Evolutionary conservation across 176 grass and related monocot species (phyloP).

Genomic region (Saccharum officinarum): DNA sequence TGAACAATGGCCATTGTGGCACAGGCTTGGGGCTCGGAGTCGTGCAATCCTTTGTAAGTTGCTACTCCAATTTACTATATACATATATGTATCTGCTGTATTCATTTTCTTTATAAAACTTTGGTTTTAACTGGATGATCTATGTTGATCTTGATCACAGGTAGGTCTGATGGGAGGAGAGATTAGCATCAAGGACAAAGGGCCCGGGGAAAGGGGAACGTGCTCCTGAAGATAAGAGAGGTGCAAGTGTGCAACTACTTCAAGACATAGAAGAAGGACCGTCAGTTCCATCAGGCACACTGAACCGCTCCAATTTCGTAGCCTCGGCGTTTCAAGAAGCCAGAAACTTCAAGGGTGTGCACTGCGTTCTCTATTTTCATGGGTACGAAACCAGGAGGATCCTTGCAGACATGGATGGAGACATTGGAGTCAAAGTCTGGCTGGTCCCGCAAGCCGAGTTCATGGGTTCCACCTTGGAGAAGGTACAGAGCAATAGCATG

Average conservation of each 20-base stretch:
- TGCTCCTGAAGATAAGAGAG: slow-evolving; percentile 56
- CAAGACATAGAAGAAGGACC: slow-evolving; percentile 35
- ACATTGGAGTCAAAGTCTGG: slow-evolving; percentile 62
- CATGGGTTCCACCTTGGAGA: slow-evolving; percentile 46
- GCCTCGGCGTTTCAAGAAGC: slow-evolving; percentile 24
- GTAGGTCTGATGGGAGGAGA: slow-evolving; percentile 91
- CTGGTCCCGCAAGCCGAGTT: slow-evolving; percentile 21
- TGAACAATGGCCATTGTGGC: slow-evolving; percentile 66
- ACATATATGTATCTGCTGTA: too few relatives aligned
- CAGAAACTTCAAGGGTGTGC: slow-evolving; percentile 43
- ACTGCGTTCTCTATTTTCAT: slow-evolving; percentile 58
- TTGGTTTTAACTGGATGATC: too few relatives aligned
- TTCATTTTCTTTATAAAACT: too few relatives aligned
- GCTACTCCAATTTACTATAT: background rate
- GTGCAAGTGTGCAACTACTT: background rate
- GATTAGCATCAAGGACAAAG: slow-evolving; percentile 73
- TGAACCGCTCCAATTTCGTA: background rate
- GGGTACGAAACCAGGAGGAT: slow-evolving; percentile 64
- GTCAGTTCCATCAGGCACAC: background rate
- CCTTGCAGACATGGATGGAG: slow-evolving; percentile 70
- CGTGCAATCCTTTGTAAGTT: slow-evolving; percentile 84
- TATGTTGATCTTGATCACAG: slow-evolving; percentile 18
- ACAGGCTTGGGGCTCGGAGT: slow-evolving; percentile 78
- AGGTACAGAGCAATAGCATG: slow-evolving; percentile 18
- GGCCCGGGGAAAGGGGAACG: slow-evolving; percentile 49